Percentiles rank a stretch among this genome's conserved stretches.
These are phyloP conservation scores for Sporothrix pallida DNA, from an alignment of 2,329 filamentous ascomycete genomes.

Conservation along the genomic window DNA sequence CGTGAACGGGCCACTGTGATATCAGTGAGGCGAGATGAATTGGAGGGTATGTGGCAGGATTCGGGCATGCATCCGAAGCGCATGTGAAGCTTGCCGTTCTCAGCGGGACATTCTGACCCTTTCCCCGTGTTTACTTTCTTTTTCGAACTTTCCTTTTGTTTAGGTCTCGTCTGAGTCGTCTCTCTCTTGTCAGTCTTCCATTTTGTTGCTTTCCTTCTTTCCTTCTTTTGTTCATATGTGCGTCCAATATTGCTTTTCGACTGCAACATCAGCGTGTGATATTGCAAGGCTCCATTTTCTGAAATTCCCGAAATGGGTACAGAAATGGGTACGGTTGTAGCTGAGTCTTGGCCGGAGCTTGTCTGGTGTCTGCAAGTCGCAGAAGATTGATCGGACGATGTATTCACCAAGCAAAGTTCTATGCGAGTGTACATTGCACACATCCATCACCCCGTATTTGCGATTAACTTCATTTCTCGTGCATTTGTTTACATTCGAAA, in stretches of 20 bases:
- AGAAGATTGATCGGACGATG: neutral
- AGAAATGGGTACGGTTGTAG: too few relatives aligned
- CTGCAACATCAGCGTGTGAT: constrained; percentile 21
- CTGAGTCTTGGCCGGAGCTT: neutral
- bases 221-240: neutral
- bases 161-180: too few relatives aligned
- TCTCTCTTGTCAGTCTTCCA: too few relatives aligned
- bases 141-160: neutral
- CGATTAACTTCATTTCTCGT: neutral
- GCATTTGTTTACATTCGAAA: neutral
- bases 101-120: constrained; percentile 4
- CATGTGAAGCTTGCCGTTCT: neutral
- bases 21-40: neutral
- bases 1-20: neutral
- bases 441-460: neutral
- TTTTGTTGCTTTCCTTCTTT: neutral
- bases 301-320: neutral
- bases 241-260: constrained; percentile 26
- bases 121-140: constrained; percentile 6
- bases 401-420: neutral
- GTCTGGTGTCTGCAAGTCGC: neutral
- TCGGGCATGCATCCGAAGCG: constrained; percentile 9
- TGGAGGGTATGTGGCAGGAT: neutral
- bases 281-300: neutral
- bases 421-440: neutral